A percentile compares a stretch with the other conserved stretches of the same genome.
Conservation (phyloP, 2,329 filamentous ascomycete genomes). For the Cladorrhinum sp. region DNA sequence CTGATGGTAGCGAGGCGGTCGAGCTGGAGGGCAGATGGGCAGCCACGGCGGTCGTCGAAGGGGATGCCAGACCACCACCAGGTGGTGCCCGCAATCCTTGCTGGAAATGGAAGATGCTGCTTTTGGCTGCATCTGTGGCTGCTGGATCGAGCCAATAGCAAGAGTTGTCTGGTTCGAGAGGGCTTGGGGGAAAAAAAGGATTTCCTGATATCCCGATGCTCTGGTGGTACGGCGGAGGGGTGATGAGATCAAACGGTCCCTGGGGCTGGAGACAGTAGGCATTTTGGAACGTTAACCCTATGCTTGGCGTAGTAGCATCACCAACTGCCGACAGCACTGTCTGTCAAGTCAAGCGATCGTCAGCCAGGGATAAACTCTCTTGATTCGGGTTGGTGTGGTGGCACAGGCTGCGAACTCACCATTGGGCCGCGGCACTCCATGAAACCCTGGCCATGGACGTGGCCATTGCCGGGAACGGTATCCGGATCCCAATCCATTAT, state of each 20-base stretch:
- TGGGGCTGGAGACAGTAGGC: not conserved
- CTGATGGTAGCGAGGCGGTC: too few relatives aligned
- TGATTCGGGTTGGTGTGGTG: not conserved
- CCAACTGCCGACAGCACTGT: not conserved
- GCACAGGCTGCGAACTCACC: conserved; percentile 1
- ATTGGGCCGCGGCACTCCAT: not conserved
- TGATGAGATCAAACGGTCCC: not conserved
- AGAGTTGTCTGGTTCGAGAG: not conserved
- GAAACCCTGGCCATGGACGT: not conserved
- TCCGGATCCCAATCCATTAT: not conserved
- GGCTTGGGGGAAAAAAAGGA: conserved; percentile 1
- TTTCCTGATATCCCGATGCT: not conserved
- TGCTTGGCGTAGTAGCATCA: not conserved
- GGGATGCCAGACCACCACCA: too few relatives aligned
- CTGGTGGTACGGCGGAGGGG: not conserved
- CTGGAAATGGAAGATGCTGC: not conserved
- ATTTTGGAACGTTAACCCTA: not conserved
- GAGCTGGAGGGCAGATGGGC: too few relatives aligned
- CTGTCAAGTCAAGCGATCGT: not conserved
- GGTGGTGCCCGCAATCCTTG: not conserved
- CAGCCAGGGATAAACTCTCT: not conserved
- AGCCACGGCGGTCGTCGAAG: too few relatives aligned
- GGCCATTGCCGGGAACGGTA: not conserved
- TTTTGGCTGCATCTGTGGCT: not conserved
- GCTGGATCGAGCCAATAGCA: not conserved